These are phyloP conservation scores for Tetrapyrgos nigripes DNA, from an alignment of 1,284 basidiomycete genomes.

Conservation along the genomic window DNA sequence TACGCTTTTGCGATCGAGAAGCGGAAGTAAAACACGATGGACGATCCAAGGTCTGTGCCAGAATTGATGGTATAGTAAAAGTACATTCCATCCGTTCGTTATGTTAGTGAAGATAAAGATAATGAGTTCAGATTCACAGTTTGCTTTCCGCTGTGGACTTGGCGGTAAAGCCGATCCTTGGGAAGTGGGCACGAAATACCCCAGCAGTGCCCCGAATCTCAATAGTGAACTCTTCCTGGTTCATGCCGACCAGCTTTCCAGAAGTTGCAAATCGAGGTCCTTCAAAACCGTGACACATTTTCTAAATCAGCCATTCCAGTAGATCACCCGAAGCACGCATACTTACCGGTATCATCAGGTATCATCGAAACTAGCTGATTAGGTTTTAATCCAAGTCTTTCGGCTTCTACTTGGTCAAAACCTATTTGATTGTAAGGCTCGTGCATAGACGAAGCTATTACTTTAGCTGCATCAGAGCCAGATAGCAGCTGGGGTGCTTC, in stretches of 20 bases:
- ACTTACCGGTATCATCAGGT: slow-evolving; percentile 58
- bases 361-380: slow-evolving; percentile 49
- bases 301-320: neutral
- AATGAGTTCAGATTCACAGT: slow-evolving; percentile 28
- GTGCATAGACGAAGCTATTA: slow-evolving; percentile 44
- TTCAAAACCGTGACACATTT: neutral
- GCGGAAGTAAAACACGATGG: too few relatives aligned
- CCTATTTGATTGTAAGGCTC: slow-evolving; percentile 47
- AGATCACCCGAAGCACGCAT: neutral
- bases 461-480: slow-evolving; percentile 50
- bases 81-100: neutral
- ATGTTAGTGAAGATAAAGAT: neutral
- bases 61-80: neutral
- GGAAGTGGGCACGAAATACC: slow-evolving; percentile 58
- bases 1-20: too few relatives aligned
- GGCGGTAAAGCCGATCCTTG: slow-evolving; percentile 45
- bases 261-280: slow-evolving; percentile 43
- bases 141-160: slow-evolving; percentile 25
- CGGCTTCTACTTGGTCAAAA: slow-evolving; percentile 53
- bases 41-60: too few relatives aligned
- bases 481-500: slow-evolving; percentile 30
- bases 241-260: slow-evolving; percentile 58
- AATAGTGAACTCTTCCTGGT: slow-evolving; percentile 53
- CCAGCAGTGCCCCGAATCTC: slow-evolving; percentile 49
- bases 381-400: slow-evolving; percentile 44